Evolutionary conservation across 495 filamentous ascomycete species (phyloP).

Genomic region (Aspergillus avenaceus): DNA sequence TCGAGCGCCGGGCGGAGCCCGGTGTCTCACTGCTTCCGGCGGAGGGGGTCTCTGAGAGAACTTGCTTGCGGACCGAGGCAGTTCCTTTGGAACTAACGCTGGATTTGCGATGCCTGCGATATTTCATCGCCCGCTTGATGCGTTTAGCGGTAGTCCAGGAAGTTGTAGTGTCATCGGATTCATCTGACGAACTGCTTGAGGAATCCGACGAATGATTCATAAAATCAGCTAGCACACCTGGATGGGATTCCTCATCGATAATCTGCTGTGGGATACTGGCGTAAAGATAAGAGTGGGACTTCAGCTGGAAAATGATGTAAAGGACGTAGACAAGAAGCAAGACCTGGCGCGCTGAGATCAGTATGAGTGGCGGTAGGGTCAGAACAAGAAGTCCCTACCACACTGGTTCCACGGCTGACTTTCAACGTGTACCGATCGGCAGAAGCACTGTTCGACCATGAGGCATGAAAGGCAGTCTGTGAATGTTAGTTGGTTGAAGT

Average conservation of each 20-base stretch:
- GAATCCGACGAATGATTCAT: conserved; percentile 67
- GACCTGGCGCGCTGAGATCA: conserved; percentile 38
- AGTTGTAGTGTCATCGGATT: conserved; percentile 60
- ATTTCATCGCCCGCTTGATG: conserved; percentile 65
- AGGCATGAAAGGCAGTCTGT: conserved; percentile 86
- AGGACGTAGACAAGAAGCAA: conserved; percentile 78
- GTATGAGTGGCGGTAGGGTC: background rate
- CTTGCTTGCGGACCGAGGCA: conserved; percentile 28
- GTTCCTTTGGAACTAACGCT: conserved; percentile 66
- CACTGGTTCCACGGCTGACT: conserved; percentile 85
- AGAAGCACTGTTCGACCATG: conserved; percentile 56
- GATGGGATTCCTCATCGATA: conserved; percentile 83
- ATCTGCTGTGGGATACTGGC: conserved; percentile 84
- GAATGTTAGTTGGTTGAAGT: background rate
- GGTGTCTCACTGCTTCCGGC: conserved; percentile 15
- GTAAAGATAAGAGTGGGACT: conserved; percentile 88
- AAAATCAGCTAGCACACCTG: conserved; percentile 77
- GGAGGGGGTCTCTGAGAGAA: conserved; percentile 17
- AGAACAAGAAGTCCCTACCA: conserved; percentile 46
- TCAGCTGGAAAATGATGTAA: conserved; percentile 87
- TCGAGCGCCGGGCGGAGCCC: conserved; percentile 23
- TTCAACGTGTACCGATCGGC: conserved; percentile 70
- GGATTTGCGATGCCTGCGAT: conserved; percentile 66
- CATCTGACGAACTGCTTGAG: conserved; percentile 56
- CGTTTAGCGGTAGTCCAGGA: conserved; percentile 73